Conservation (phyloP, 768 basidiomycete genomes). For the Ramaria sp. region DNA sequence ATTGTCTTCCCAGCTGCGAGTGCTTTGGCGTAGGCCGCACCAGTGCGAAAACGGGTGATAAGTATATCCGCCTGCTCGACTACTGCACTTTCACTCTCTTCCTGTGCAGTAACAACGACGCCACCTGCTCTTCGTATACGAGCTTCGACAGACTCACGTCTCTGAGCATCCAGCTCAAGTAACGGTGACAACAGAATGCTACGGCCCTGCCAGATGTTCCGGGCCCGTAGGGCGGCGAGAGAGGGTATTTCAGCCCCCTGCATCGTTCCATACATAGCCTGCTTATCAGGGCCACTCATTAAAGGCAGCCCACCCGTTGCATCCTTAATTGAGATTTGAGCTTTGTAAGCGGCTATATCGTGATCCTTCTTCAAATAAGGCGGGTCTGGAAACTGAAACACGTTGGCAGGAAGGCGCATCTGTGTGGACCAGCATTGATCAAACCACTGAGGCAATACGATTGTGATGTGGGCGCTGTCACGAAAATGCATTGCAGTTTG, state of each 20-base stretch:
- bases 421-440: constrained; percentile 41
- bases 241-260: neutral
- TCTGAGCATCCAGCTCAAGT: constrained; percentile 24
- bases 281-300: neutral
- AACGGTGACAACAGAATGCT: constrained; percentile 51
- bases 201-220: constrained; percentile 46
- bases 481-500: constrained; percentile 46
- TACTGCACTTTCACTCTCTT: constrained; percentile 19
- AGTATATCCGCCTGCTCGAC: constrained; percentile 56
- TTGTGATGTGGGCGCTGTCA: constrained; percentile 43
- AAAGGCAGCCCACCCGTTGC: neutral
- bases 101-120: constrained; percentile 23
- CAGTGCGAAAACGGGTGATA: constrained; percentile 59
- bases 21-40: constrained; percentile 68
- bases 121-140: constrained; percentile 43
- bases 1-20: constrained; percentile 46
- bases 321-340: neutral
- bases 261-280: neutral
- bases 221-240: neutral
- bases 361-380: constrained; percentile 27
- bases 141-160: constrained; percentile 6
- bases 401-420: constrained; percentile 41
- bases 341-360: constrained; percentile 2
- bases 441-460: constrained; percentile 90
- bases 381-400: constrained; percentile 72